Evolutionary conservation across 192 early-diverging fungal genomes (phyloP), one percentile per base, ranked within the genome.

Genomic region (Coemansia sp.): DNA sequence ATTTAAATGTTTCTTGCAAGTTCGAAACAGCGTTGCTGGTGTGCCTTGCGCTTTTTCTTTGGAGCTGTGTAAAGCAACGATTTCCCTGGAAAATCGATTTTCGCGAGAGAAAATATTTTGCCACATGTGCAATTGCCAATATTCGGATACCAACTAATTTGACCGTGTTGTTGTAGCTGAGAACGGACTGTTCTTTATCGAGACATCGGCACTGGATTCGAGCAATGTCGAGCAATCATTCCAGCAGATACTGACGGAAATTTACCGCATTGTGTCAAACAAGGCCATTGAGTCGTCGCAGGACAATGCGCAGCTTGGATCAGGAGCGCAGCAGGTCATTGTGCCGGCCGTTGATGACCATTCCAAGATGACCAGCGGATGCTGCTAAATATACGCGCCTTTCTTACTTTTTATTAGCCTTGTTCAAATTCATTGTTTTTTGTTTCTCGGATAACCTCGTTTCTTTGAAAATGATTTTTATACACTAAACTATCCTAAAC

Each of bases 221-320:
- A 94, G 87, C 84, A 98, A 98, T 73, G 95, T 98, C 54, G 97
- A 98, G 75, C 84, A 90, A 38, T 89, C 94, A 24, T 98, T 98
- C 83, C 92, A 96, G 77, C 88, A 93, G 58, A 97, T 97, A 62
- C 82, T 98, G 67, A 93, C 94, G 50, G 93, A 92, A 90, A 89
- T 81, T 47, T 98, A 98, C 84, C 90, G 90, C 65, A 92, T 97
- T 67, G 93, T 96, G 12, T 96, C 96, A 56, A 95, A 94, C 90
- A 96, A 95, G 75, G 94, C 94, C 37, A 83, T 98, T 52, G 93
- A 95, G 80, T 87, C 83, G 58, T 85, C 84, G 65, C 85, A 86
- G 41, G 89, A 92, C 68, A 83, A 84, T 21, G 80, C 86, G 41
- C 82, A 86, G 53, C 88, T 89, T 21, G 87, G 87, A 39, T 82